Conservation (phyloP, 2,329 filamentous ascomycete genomes). For the Ophiosphaerella korrae region DNA sequence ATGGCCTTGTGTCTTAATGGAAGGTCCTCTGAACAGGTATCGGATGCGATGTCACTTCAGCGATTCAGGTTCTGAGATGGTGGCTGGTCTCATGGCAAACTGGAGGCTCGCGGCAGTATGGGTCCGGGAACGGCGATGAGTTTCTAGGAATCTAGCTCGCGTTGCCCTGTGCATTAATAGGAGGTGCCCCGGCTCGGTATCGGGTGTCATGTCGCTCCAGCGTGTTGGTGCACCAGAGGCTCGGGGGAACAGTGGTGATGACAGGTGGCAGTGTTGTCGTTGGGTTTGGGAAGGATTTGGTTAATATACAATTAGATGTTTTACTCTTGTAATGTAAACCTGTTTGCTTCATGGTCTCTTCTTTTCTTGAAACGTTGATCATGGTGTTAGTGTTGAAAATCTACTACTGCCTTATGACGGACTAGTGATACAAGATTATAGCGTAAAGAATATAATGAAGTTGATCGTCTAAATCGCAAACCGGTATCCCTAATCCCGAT, state of each 20-base stretch:
- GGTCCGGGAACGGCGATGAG: slow-evolving; percentile 16
- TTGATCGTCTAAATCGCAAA: too few species aligned
- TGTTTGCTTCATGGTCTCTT: too few species aligned
- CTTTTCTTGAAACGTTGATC: too few species aligned
- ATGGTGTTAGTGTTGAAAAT: too few species aligned
- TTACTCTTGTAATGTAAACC: not conserved
- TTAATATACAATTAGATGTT: not conserved
- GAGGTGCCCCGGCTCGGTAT: slow-evolving; percentile 12
- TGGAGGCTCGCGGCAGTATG: slow-evolving; percentile 9
- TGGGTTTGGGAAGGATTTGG: not conserved
- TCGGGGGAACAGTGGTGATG: slow-evolving; percentile 11
- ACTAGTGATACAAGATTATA: too few species aligned
- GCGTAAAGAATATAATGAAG: too few species aligned
- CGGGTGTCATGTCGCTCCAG: slow-evolving; percentile 14
- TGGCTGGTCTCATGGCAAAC: slow-evolving; percentile 1
- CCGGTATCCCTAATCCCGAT: too few species aligned
- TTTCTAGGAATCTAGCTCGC: slow-evolving; percentile 14
- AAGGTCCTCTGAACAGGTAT: slow-evolving; percentile 12
- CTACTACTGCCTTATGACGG: too few species aligned
- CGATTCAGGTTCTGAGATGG: slow-evolving; percentile 7
- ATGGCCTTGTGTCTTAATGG: slow-evolving; percentile 14
- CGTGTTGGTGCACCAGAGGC: slow-evolving; percentile 20
- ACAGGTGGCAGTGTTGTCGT: not conserved
- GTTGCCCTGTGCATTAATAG: slow-evolving; percentile 15
- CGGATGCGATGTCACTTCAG: slow-evolving; percentile 16